Conservation (phyloP, 257 asterid species). For the Primulina huaijiensis region DNA sequence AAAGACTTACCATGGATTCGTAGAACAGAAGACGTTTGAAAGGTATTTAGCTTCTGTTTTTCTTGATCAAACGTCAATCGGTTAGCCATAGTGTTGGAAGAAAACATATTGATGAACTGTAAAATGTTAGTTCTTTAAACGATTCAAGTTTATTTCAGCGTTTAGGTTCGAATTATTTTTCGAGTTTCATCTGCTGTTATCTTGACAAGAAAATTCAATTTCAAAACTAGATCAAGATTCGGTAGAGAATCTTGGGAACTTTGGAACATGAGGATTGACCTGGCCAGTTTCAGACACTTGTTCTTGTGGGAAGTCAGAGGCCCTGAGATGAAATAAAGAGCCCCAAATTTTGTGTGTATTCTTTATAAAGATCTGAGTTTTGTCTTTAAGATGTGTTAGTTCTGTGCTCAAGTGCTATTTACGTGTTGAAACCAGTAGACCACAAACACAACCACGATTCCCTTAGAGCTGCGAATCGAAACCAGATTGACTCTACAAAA, state of each 20-base stretch:
- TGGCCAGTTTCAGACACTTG: not conserved
- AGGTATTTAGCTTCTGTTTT: slow-evolving; percentile 24
- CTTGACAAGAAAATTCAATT: not conserved
- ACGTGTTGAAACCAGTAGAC: too few species aligned
- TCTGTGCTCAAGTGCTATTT: too few species aligned
- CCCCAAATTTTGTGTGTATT: not conserved
- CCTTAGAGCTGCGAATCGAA: too few species aligned
- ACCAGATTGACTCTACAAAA: too few species aligned
- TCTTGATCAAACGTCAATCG: slow-evolving; percentile 12
- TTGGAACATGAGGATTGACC: not conserved
- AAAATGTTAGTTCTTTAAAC: not conserved
- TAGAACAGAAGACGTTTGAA: slow-evolving; percentile 30
- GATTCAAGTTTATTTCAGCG: not conserved
- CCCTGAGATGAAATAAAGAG: too few species aligned
- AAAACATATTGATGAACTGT: not conserved
- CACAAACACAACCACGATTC: too few species aligned
- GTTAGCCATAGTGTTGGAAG: slow-evolving; percentile 9
- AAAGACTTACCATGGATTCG: slow-evolving; percentile 37
- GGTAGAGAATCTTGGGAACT: not conserved
- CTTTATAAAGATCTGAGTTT: not conserved
- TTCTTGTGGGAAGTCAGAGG: not conserved
- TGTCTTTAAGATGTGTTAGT: not conserved
- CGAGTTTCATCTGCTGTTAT: not conserved
- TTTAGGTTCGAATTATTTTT: too few species aligned
- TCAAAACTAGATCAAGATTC: not conserved